These are phyloP conservation scores for Xylaria sp. DNA, from an alignment of 2,329 filamentous ascomycete genomes.

Conservation along the genomic window DNA sequence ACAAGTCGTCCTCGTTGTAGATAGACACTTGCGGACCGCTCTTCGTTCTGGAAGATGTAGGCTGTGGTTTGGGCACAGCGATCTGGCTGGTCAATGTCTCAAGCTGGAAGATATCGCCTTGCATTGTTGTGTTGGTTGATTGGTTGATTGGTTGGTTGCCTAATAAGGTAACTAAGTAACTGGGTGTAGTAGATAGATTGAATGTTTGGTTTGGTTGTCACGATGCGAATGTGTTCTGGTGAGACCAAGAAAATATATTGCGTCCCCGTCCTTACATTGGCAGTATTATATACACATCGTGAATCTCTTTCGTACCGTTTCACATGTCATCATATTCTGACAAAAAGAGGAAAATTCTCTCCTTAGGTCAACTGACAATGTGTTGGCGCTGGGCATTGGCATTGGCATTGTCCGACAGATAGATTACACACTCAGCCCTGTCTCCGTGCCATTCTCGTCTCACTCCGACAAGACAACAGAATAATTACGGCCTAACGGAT, in stretches of 20 bases:
- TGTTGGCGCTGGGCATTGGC: slow-evolving; percentile 12
- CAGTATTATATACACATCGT: slow-evolving; percentile 31
- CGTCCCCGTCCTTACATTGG: slow-evolving; percentile 6
- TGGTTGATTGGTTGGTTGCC: slow-evolving; percentile 9
- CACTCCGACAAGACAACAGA: neutral
- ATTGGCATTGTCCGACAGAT: slow-evolving; percentile 7
- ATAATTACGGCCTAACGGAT: slow-evolving; percentile 21
- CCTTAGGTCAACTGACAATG: slow-evolving; percentile 29
- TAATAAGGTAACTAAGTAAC: slow-evolving; percentile 12
- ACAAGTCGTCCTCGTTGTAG: slow-evolving; percentile 49
- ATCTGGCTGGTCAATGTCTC: slow-evolving; percentile 38
- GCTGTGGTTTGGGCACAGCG: slow-evolving; percentile 26
- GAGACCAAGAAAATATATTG: slow-evolving; percentile 23
- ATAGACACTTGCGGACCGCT: slow-evolving; percentile 40
- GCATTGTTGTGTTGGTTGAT: slow-evolving; percentile 37
- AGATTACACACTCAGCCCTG: neutral
- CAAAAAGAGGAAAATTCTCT: neutral
- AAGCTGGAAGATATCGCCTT: slow-evolving; percentile 47
- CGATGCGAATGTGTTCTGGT: slow-evolving; percentile 29
- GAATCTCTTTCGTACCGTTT: neutral
- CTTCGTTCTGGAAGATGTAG: slow-evolving; percentile 12
- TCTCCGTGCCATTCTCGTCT: slow-evolving; percentile 31
- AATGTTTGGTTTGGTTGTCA: slow-evolving; percentile 22
- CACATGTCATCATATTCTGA: slow-evolving; percentile 13
- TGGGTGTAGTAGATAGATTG: slow-evolving; percentile 6